Evolutionary conservation across 2,329 filamentous ascomycete genomes (phyloP), one percentile per base, ranked within the genome.

Genomic region (Lanzia echinophila): DNA sequence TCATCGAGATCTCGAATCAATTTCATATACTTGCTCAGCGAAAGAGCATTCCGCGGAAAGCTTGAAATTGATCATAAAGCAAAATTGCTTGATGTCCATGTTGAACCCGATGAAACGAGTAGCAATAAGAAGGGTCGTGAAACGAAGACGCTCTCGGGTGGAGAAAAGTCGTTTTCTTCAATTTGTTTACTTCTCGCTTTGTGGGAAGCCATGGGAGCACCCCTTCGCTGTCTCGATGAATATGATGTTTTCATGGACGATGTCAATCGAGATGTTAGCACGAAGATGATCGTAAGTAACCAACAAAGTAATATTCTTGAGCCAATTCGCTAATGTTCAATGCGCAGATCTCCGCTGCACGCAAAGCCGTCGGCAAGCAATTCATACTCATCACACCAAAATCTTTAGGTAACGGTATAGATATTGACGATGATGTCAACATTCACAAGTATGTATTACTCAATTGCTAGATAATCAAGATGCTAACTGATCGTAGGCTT

Each of bases 231-330:
- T 66, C 77, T 99, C 51, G 94, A 99, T 71, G 94, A 99, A 71
- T 99, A 97, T 67, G 94, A 99, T 68, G 94, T 99, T 32, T 99
- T 96, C 76, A 99, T 99, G 94, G 94, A 99, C 71, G 90, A 87
- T 62, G 89, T 97, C 56, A 99, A 99, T 70, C 84, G 94, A 57
- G 89, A 88, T 53, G 88, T 95, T 62, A 95, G 89, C 67, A 96
- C 95, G 63, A 87, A 88, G 59, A 90, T 99, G 86, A 87, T 99
- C 70, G 87, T 90, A 73, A 75, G 84, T 78, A 34, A 20, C 43
- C 13, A 32, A 22, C 19, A 6, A 48, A 38, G 32, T 44, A 20
- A 13, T 20, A 50, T 57, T 44, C 48, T 44, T 53, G 31, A 4
- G 11, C 10, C 6, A 6, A 15, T 39, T 17, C 6, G 49, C 43